Evolutionary conservation across 2,329 filamentous ascomycete genomes (phyloP).

Genomic region (Colletotrichum truncatum): DNA sequence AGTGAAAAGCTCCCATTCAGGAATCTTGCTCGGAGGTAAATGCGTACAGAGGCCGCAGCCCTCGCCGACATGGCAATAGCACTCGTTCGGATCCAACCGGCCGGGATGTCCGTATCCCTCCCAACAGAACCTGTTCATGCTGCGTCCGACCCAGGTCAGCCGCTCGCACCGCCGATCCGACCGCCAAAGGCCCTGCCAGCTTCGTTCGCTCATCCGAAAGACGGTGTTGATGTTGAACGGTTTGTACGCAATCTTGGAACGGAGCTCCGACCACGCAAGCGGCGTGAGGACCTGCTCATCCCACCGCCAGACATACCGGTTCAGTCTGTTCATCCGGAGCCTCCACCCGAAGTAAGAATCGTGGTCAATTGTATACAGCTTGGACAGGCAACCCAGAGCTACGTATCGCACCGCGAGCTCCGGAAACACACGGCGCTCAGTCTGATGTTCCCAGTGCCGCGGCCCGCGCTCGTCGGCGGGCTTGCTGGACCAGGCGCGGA

Average conservation of each 20-base stretch:
- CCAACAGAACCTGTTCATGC: neutral
- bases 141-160: conserved; percentile 9
- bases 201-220: neutral
- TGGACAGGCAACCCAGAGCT: neutral
- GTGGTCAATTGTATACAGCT: neutral
- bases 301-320: neutral
- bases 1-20: conserved; percentile 9
- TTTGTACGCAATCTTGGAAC: neutral
- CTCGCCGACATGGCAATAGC: conserved; percentile 8
- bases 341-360: neutral
- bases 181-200: conserved; percentile 9
- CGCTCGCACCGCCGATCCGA: neutral
- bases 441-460: neutral
- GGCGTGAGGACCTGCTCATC: neutral
- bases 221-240: neutral
- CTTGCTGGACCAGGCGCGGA: conserved; percentile 17
- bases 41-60: conserved; percentile 2
- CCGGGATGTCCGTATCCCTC: conserved; percentile 5
- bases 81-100: neutral
- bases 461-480: neutral
- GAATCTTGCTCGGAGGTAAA: neutral
- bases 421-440: neutral
- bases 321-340: neutral
- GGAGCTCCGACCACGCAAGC: neutral
- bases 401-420: conserved; percentile 15